These are phyloP conservation scores for Prunus yedoensis DNA, from an alignment of 331 rosid species.

Conservation along the genomic window DNA sequence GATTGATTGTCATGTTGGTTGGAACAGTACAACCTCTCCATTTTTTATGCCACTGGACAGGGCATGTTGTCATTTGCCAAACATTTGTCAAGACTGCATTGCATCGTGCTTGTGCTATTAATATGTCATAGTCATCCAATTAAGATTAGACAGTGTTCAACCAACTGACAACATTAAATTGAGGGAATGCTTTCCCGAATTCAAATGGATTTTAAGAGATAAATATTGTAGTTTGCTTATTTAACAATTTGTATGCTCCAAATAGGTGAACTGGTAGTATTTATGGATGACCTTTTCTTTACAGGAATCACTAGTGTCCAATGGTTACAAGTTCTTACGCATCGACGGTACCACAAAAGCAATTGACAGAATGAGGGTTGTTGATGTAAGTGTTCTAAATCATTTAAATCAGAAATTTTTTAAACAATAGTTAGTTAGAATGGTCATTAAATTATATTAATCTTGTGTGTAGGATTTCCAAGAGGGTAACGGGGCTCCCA, in stretches of 20 bases:
- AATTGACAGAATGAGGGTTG: conserved; percentile 65
- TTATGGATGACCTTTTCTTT: conserved; percentile 17
- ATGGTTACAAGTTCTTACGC: conserved; percentile 61
- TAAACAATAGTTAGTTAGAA: not conserved
- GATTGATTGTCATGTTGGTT: not conserved
- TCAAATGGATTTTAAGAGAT: not conserved
- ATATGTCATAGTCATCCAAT: not conserved
- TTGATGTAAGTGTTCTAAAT: conserved; percentile 56
- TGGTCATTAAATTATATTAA: conserved; percentile 13
- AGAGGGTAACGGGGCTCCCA: conserved; percentile 74
- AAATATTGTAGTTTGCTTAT: not conserved
- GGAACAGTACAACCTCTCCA: not conserved
- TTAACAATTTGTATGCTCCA: not conserved
- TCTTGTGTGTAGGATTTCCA: conserved; percentile 69
- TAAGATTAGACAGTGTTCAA: not conserved
- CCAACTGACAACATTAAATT: not conserved
- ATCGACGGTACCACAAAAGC: conserved; percentile 96
- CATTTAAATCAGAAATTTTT: conserved; percentile 2
- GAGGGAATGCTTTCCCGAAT: not conserved
- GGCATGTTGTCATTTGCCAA: not conserved
- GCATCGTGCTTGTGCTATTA: not conserved
- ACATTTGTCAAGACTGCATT: not conserved
- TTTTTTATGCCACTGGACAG: not conserved
- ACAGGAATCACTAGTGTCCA: conserved; percentile 61
- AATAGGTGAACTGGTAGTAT: not conserved